Conservation (phyloP, 176 grass and related monocot species). For the Bonia amplexicaulis region DNA sequence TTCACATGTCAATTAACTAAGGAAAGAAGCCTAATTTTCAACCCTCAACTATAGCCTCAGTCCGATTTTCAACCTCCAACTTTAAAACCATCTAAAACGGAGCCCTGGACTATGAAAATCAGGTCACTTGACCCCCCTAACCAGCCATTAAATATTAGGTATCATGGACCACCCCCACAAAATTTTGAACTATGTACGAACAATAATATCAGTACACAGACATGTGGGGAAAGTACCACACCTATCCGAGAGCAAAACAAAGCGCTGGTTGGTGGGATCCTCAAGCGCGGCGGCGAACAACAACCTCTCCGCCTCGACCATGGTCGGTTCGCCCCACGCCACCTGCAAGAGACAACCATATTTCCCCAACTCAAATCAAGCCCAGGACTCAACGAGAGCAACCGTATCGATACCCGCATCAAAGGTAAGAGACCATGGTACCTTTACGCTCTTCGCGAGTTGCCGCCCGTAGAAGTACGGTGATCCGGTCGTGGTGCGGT, state of each 20-base stretch:
- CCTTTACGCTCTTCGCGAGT: constrained; percentile 65
- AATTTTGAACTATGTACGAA: neutral
- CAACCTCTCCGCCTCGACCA: constrained; percentile 85
- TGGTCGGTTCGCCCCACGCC: constrained; percentile 79
- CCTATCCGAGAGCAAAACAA: constrained; percentile 91
- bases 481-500: constrained; percentile 70
- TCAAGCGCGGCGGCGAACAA: constrained; percentile 66
- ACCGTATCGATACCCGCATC: neutral
- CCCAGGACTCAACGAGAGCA: neutral
- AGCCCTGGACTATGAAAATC: no score
- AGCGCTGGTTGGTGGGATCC: constrained; percentile 75
- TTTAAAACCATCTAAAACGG: no score
- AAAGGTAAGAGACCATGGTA: neutral
- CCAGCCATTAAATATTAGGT: neutral
- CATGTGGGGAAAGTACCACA: constrained; percentile 9
- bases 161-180: neutral
- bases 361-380: constrained; percentile 17
- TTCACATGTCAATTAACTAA: neutral
- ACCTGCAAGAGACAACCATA: constrained; percentile 50
- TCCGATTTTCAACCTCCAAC: no score
- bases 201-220: neutral
- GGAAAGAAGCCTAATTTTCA: no score
- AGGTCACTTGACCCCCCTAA: no score
- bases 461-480: constrained; percentile 75
- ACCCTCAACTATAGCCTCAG: no score